Base-by-base conservation (phyloP, 495 filamentous ascomycete species). In the Penicillium angulare region DNA sequence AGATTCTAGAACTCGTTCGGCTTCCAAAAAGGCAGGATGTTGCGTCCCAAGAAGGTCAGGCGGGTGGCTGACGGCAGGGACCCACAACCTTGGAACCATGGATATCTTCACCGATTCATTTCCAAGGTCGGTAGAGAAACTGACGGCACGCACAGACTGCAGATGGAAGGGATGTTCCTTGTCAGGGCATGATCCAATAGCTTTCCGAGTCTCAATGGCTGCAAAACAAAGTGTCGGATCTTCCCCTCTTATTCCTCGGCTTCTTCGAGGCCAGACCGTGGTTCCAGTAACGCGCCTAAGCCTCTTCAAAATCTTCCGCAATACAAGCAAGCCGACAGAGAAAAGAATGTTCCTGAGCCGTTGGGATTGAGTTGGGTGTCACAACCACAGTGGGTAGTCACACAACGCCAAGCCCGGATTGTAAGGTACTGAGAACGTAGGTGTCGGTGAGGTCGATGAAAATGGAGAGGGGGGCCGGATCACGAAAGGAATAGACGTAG, bases 311-410 rank as follows among this genome's bases (percentile, higher is more conserved):
- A 29, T 44, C 41, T 12, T 20, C 41, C 41, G 16, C n/a, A 44
- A n/a, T n/a, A 32, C 15, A 31, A 32, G 41, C n/a, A 38, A 38
- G 34, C 24, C 5, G 41, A 15, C 3, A 32, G 31, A 29, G 12
- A 41, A 10, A 24, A 22, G 18, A 23, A 29, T 16, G 47, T 51
- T 46, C 56, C 56, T 52, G 51, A 33, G 21, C 18, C 26, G 26
- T 46, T 35, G 33, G 23, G 16, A 48, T 41, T 29, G 41, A 49
- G 44, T 36, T 42, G 34, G 47, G 56, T 59, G 35, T 41, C 52
- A 59, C 56, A 39, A 47, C 34, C 20, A 36, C 20, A 40, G 22
- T 29, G 27, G 32, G 17, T 9, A 38, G 47, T 56, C 20, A 15
- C 48, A 59, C 52, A 52, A 17, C n/a, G 21, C 36, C 35, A 32